Evolutionary conservation across 2,329 filamentous ascomycete species (phyloP).

Genomic region (Fusarium setosum): DNA sequence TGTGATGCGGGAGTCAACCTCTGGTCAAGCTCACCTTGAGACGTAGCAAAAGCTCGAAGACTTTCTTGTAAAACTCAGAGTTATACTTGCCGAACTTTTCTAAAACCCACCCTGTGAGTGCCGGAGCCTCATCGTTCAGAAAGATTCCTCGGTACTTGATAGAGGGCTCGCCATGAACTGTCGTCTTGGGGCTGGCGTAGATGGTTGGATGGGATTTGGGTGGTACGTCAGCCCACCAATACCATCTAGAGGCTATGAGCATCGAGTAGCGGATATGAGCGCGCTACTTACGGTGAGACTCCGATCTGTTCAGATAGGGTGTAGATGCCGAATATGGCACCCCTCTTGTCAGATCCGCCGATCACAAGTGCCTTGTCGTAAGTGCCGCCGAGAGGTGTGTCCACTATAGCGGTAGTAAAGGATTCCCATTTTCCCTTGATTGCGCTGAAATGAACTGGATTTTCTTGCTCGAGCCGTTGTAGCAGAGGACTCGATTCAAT

Average conservation of each 20-base stretch:
- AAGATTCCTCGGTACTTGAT: slow-evolving; percentile 72
- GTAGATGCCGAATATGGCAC: slow-evolving; percentile 21
- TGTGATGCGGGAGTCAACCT: no score
- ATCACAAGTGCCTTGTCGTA: background rate
- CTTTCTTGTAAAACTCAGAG: slow-evolving; percentile 67
- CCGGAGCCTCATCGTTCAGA: slow-evolving; percentile 64
- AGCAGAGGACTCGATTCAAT: slow-evolving; percentile 7
- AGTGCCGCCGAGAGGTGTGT: background rate
- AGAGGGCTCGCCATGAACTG: slow-evolving; percentile 59
- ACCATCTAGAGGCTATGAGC: slow-evolving; percentile 9
- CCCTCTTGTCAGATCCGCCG: slow-evolving; percentile 27
- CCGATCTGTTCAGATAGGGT: slow-evolving; percentile 31
- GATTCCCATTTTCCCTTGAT: slow-evolving; percentile 29
- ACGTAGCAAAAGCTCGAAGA: slow-evolving; percentile 66
- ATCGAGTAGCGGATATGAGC: fast-evolving
- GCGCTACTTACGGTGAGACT: slow-evolving; percentile 21
- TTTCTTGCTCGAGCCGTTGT: background rate
- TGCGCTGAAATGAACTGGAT: background rate
- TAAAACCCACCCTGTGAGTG: slow-evolving; percentile 66
- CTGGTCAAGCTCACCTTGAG: slow-evolving; percentile 18
- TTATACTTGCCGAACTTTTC: slow-evolving; percentile 62
- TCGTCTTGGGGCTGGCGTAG: slow-evolving; percentile 6
- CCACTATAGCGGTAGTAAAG: background rate
- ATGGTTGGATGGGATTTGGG: slow-evolving; percentile 7
- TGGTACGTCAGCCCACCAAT: slow-evolving; percentile 38